Percentiles rank a stretch among this genome's conserved stretches.
These are phyloP conservation scores for Jaapia argillacea DNA, from an alignment of 768 basidiomycete genomes.

Conservation along the genomic window DNA sequence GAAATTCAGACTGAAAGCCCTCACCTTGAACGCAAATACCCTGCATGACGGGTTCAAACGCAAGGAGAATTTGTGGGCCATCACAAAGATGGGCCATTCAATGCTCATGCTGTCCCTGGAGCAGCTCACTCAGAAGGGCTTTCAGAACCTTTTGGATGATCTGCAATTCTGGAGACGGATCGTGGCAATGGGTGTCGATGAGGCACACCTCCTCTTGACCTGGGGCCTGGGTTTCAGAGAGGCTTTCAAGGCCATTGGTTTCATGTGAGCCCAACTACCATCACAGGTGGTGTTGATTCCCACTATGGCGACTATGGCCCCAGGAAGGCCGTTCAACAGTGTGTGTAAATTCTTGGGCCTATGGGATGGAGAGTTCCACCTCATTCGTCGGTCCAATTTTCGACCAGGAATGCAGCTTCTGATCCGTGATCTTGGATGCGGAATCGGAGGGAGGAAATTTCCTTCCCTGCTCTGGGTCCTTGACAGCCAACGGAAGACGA, in stretches of 20 bases:
- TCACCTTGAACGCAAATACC: constrained; percentile 8
- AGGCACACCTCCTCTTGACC: constrained; percentile 11
- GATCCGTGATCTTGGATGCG: neutral
- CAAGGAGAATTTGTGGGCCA: constrained; percentile 5
- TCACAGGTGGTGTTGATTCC: constrained; percentile 2
- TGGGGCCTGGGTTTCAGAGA: constrained; percentile 13
- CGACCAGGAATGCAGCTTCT: neutral
- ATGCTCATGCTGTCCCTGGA: constrained; percentile 14
- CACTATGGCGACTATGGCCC: constrained; percentile 8
- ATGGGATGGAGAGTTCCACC: neutral
- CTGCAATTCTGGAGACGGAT: constrained; percentile 4
- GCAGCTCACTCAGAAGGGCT: constrained; percentile 7
- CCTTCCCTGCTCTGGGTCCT: neutral
- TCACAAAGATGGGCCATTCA: neutral
- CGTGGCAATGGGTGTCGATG: constrained; percentile 8
- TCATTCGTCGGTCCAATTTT: neutral
- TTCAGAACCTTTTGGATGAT: constrained; percentile 8
- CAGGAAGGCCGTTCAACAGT: constrained; percentile 1
- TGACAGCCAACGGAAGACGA: neutral
- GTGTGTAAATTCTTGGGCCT: neutral
- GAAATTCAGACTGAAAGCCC: neutral
- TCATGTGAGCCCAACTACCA: constrained; percentile 2
- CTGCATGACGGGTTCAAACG: constrained; percentile 6
- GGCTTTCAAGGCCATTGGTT: constrained; percentile 6
- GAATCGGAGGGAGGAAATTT: neutral